Evolutionary conservation across 2,329 filamentous ascomycete genomes (phyloP), one percentile per base, ranked within the genome.

Genomic region (Dothidotthia symphoricarpi): DNA sequence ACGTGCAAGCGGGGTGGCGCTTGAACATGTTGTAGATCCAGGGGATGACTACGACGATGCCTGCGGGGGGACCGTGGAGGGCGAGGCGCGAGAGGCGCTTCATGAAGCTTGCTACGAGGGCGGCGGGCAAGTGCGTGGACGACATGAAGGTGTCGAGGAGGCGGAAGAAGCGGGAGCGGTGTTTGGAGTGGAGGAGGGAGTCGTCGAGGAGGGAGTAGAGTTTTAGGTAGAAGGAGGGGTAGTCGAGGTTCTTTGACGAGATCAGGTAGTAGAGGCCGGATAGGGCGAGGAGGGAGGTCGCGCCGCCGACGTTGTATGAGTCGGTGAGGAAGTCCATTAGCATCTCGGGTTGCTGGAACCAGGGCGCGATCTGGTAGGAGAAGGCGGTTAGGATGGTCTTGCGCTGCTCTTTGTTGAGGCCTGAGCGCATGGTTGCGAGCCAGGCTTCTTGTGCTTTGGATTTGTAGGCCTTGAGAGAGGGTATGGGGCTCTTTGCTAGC

Each of bases 261-360:
- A 98, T 97, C 35, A 98, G 78, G 64, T 95, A 93, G 71, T 95
- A 98, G 30, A 98, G 83, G 34, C 93, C 93, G 1, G 88, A 94
- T 1, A 98, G 75, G 2, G 94, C 89, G 14, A 96, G 77, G 4
- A 98, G 75, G 4, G 93, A 91, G 31, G 83, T 88, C 11, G 88
- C 85, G 29, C 93, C 93, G 34, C 91, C 89, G 6, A 83, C 73
- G 56, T 96, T 78, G 71, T 95, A 97, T 19, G 84, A 94, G 69
- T 93, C 88, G n/a, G 89, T 95, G 38, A 98, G 72, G 67, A 97
- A 98, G 70, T 98, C 93, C 76, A 95, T 89, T 24, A 98, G 77
- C 27, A 95, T 76, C 60, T 97, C 91, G 1, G 89, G 85, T 45
- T 88, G 86, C 31, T 75, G 78, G 68, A 97, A 95, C 86, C 88